Base-by-base conservation (phyloP, 352 stramenopile genomes). In the Aphanomyces invadans region DNA sequence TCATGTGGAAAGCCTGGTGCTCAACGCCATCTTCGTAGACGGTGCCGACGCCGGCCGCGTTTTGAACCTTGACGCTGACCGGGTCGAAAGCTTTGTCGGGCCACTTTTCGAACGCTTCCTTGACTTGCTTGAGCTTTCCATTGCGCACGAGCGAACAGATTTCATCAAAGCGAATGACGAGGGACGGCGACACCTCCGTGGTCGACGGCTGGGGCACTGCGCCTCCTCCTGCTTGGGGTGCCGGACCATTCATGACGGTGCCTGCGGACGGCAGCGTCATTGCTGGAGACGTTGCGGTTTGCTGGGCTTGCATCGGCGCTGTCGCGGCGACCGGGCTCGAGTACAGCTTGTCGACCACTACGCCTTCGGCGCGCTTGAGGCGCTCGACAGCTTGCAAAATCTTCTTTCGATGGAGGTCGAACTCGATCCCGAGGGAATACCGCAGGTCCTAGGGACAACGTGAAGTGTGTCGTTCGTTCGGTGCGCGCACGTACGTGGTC, bases 321-420 rank as follows among this genome's bases (percentile, higher is more conserved):
- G 63, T 53, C 53, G 56, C 4, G 62, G 39, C 15, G 90, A 60
- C 26, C 74, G 65, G 38, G 72, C 72, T 70, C 83, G 77, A 59
- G 76, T 73, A 42, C 36, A 42, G 15, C 36, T 42, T 42, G 36
- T 42, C 15, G n/a, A n/a, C n/a, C 36, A 42, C 36, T 54, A 78
- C 72, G 26, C 71, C 71, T 60, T 90, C 82, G 17, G 70, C 48
- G 45, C 83, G 77, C 2, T 80, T 76, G 26, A 95, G 73, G 23
- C 93, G 79, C 31, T 86, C 74, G 23, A 96, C 79, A 0, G 81
- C 85, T 26, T 86, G 94, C n/a, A 98, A 71, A 39, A 98, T 92
- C 71, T 98, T 98, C 74, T 98, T 98, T 11, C 95, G 87, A 72
- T 98, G 95, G 21, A 98, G 76, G 10, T 81, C 80, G 70, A 98